phyloP scores from a whole-genome alignment of 495 filamentous ascomycete genomes.

The Corynascus novoguineensis region DNA sequence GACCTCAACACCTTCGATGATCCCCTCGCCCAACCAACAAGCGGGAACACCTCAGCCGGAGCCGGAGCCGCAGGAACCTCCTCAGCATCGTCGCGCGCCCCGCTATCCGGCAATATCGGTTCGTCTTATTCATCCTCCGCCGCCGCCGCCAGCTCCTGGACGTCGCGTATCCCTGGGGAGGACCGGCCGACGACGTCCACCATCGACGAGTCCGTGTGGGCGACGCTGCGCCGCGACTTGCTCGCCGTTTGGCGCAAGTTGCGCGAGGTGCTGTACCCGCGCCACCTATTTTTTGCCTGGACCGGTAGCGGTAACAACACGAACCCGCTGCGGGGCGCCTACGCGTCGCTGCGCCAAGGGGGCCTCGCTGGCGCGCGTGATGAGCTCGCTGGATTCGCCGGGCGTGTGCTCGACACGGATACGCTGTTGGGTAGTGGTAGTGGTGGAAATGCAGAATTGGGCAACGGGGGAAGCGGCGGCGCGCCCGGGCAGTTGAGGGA shows the following conservation, averaged over 20 bases:
- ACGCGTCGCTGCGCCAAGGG: constrained; percentile 44
- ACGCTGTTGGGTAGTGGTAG: constrained; percentile 60
- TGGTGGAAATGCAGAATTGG: constrained; percentile 86
- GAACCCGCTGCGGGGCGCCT: constrained; percentile 44
- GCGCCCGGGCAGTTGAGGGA: constrained; percentile 80
- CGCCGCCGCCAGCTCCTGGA: constrained; percentile 53
- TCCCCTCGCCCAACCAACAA: constrained; percentile 49
- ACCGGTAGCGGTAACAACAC: no score
- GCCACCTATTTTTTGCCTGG: constrained; percentile 62
- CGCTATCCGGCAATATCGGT: constrained; percentile 75
- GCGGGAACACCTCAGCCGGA: constrained; percentile 53
- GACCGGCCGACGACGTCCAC: constrained; percentile 82
- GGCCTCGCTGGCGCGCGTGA: constrained; percentile 53
- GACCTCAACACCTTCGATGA: constrained; percentile 90
- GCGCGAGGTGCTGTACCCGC: constrained; percentile 95
- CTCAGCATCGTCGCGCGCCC: constrained; percentile 61
- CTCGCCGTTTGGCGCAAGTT: constrained; percentile 95
- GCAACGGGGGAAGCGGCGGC: constrained; percentile 37
- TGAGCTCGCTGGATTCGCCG: constrained; percentile 55
- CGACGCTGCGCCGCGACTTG: constrained; percentile 84
- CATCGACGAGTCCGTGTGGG: constrained; percentile 96
- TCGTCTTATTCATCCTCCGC: constrained; percentile 26
- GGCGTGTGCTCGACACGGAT: constrained; percentile 58
- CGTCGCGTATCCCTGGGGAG: constrained; percentile 82
- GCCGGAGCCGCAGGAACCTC: constrained; percentile 52